Evolutionary conservation across 805 yeast genomes (phyloP), one percentile per base, ranked within the genome.

Genomic region (Yarrowia sp.): DNA sequence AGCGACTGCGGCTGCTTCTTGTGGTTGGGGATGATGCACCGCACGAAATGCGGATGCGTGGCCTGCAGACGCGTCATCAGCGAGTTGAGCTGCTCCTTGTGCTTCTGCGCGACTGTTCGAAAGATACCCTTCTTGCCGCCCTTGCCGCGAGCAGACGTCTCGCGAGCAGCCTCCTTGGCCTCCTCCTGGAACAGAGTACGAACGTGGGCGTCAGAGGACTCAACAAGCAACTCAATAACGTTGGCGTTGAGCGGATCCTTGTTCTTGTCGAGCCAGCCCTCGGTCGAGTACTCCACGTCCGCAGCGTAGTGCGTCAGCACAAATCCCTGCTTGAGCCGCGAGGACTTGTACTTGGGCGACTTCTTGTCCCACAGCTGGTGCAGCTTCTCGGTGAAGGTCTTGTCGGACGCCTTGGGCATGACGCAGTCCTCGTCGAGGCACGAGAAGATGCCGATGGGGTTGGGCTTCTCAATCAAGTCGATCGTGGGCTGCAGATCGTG

Each of bases 1-100:
- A 94, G 88, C 36, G 78, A 76, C 42, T 82, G 82, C 0, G 97
- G 84, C 56, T 78, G 78, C 71, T 93, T 92, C 46, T 81, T 77
- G 64, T 83, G 82, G 70, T 94, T 94, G 7, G 99, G 99, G 47
- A 94, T 77, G 49, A 94, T 94, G 73, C 99, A 94, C 68, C 99
- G 83, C 22, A 94, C 97, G 71, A 94, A 94, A 72, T 94, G 98
- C 2, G 99, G 99, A 70, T 89, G 91, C 0, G 99, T 94, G 12
- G 83, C 76, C 2, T 83, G 78, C 19, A 94, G 76, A 65, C 90
- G 93, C 5, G 78, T 78, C 85, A 94, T 84, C 56, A 94, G 77
- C 29, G 81, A 80, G 19, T 74, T 75, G 35, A 93, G 80, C 72
- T 94, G 98, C 66, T 89, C 94, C 68, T 90, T 89, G 71, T 94